Conservation (phyloP, 345 rosid genomes). For the Acer saccharum region DNA sequence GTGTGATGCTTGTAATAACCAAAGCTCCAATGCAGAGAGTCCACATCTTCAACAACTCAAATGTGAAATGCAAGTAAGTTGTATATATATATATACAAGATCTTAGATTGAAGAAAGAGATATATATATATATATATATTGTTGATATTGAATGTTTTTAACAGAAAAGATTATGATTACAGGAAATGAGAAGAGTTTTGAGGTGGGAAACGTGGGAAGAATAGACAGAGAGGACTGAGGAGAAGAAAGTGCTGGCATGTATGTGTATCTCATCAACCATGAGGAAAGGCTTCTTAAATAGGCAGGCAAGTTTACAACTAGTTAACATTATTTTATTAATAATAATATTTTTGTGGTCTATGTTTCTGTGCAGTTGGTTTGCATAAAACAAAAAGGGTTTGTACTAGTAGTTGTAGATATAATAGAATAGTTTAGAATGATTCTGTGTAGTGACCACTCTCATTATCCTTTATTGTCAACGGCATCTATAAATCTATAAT, state of each 20-base stretch:
- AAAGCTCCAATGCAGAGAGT: slow-evolving; percentile 49
- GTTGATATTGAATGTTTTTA: slow-evolving; percentile 10
- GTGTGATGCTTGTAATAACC: slow-evolving; percentile 45
- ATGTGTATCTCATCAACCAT: slow-evolving; percentile 31
- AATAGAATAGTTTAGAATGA: slow-evolving; percentile 28
- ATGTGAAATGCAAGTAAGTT: slow-evolving; percentile 9
- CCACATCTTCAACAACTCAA: slow-evolving; percentile 49
- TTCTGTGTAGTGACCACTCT: slow-evolving; percentile 28
- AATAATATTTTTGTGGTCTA: slow-evolving; percentile 6
- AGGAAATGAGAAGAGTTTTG: slow-evolving; percentile 27
- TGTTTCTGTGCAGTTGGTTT: slow-evolving; percentile 27
- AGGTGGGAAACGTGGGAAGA: slow-evolving; percentile 43
- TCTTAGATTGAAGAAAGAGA: slow-evolving; percentile 16
- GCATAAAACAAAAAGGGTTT: slow-evolving; percentile 24
- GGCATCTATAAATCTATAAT: slow-evolving; percentile 21
- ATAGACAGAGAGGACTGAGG: slow-evolving; percentile 37
- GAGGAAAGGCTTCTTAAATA: slow-evolving; percentile 52
- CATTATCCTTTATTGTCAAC: slow-evolving; percentile 40
- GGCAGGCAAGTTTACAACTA: slow-evolving; percentile 34
- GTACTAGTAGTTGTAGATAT: slow-evolving; percentile 34
- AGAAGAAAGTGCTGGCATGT: slow-evolving; percentile 53
- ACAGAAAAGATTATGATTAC: slow-evolving; percentile 21
- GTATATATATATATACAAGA: slow-evolving; percentile 1
- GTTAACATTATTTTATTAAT: slow-evolving; percentile 11
- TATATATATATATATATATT: slow-evolving; percentile 2